Evolutionary conservation across 2,329 filamentous ascomycete genomes (phyloP), one percentile per base, ranked within the genome.

Genomic region (Metarhizium rileyi): DNA sequence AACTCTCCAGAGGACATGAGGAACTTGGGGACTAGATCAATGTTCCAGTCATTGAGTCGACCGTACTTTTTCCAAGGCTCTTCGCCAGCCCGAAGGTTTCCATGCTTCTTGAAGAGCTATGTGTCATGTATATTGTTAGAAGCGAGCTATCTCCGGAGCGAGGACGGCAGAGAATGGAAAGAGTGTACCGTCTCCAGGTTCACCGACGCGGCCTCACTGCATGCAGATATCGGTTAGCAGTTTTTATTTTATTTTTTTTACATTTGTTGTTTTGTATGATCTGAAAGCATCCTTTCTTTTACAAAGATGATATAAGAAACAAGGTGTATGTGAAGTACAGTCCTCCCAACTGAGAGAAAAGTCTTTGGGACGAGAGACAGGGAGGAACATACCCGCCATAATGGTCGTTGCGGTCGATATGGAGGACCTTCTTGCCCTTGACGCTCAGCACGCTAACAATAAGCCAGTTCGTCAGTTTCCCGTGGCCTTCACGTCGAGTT

Each of bases 31-130:
- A 98, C 90, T 54, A 98, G 80, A 67, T 98, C 94, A 70, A 98
- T 94, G 77, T 96, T 97, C 93, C 93, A 98, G 79, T 97, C 91
- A 73, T 96, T 96, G 67, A 84, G 77, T 53, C 93, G 86, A 61
- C 91, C 91, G 69, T 96, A 97, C 72, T 95, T 90, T 77, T 94
- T 91, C 93, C 93, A 97, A 58, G 91, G 90, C 76, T 96, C 87
- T 65, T 90, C 84, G 60, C 86, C 87, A 54, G 78, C 67, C 52
- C 73, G 68, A 66, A 82, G 87, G 76, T 93, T 93, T 68, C 88
- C 87, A 70, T 95, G 94, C 70, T 90, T 94, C 76, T 93, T 95
- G 81, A 95, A 97, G 61, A 98, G 86, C 89, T 94, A 53, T 54
- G 50, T 22, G 28, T 12, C 46, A 38, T 28, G 43, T 46, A 48